phyloP scores from a whole-genome alignment of 1,139 yeast genomes.

The Taphrina betulina region DNA sequence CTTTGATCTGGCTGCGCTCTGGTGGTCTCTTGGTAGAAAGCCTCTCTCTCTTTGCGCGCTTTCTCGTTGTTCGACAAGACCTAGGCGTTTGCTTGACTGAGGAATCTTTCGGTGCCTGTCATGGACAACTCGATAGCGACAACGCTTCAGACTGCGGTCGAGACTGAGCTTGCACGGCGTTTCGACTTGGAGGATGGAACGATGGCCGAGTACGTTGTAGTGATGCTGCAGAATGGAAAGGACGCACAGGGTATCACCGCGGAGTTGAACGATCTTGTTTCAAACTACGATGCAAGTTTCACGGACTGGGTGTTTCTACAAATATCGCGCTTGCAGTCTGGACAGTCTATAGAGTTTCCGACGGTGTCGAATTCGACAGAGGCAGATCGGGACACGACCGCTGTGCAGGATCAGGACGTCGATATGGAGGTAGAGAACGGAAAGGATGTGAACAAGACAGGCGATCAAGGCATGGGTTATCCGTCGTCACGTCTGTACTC shows the following conservation, averaged over 20 bases:
- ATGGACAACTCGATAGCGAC: conserved; percentile 15
- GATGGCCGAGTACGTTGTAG: conserved; percentile 27
- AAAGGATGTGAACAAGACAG: neutral
- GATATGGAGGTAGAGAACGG: conserved; percentile 15
- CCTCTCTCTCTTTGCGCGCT: too few species aligned
- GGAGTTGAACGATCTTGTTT: conserved; percentile 22
- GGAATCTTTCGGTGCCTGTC: too few species aligned
- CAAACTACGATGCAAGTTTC: conserved; percentile 21
- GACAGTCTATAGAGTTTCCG: neutral
- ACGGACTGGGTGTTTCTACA: conserved; percentile 19
- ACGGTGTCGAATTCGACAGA: neutral
- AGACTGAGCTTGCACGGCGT: conserved; percentile 10
- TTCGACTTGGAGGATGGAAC: conserved; percentile 26
- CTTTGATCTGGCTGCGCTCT: too few species aligned
- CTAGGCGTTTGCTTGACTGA: too few species aligned
- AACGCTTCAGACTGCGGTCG: conserved; percentile 14
- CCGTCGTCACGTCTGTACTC: conserved; percentile 17
- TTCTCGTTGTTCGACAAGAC: too few species aligned
- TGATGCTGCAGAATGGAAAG: conserved; percentile 30
- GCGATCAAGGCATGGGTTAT: conserved; percentile 25
- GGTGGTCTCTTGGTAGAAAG: too few species aligned
- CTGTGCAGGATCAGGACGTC: conserved; percentile 3
- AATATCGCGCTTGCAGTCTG: conserved; percentile 9
- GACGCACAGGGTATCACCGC: conserved; percentile 28
- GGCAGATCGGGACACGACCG: neutral